Evolutionary conservation across 176 grass and related monocot species (phyloP), one percentile per base, ranked within the genome.

Genomic region (Lolium perenne): DNA sequence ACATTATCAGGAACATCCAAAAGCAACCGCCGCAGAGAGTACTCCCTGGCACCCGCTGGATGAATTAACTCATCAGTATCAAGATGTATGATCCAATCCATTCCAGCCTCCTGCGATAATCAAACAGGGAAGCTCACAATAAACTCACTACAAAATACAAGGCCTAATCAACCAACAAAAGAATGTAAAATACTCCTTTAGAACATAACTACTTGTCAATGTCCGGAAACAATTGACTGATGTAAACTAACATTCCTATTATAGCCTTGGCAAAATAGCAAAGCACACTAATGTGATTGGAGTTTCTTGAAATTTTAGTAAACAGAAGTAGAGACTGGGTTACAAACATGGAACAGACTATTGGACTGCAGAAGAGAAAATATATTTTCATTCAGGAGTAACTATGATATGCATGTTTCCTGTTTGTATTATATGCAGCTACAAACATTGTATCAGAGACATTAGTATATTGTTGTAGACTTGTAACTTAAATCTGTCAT

Each of bases 31-130:
- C 97, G 91, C 49, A 96, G 72, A 53, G 97, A 94, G 83, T 99
- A 99, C 55, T 99, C 97, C 79, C 84, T 83, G 41, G 92, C 94
- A 67, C 97, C 97, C 10, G 86, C 97, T 93, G 97, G 97, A 80
- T 99, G 94, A 77, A 99, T 90, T 74, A 99, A 81, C 71, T 99
- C 97, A 49, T 96, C 97, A 25, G 94, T 99, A 84, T 99, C 97
- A 92, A 99, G 92, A 91, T 99, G 97, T 73, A 99, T 99, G 76
- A 99, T 96, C 97, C 97, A 96, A 80, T 99, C 97, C 86, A 93
- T 87, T 70, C 94, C 86, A 84, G 87, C 88, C 84, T 96, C 94
- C 97, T 99, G 74, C 6, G 20, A 80, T 18, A 73, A 79, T 82
- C 10, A 78, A 83, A 76, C 5, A 83, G 38, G 25, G 46, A 80